Evolutionary conservation across 2,329 filamentous ascomycete species (phyloP).

Genomic region (Apiospora arundinis): DNA sequence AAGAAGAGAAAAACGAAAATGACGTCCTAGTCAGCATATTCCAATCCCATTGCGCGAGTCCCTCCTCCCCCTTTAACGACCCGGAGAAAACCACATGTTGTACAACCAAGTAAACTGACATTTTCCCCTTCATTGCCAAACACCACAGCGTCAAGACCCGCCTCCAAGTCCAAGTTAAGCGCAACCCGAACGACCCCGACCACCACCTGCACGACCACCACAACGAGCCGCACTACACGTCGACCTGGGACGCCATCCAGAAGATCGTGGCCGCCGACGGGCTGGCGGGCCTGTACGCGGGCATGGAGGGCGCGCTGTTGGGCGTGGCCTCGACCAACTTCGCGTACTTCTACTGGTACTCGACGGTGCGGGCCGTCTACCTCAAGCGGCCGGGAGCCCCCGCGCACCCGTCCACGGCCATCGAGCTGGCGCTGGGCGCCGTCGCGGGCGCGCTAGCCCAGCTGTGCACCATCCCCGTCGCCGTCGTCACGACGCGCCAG

Average conservation of each 20-base stretch:
- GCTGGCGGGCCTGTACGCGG: slow-evolving; percentile 81
- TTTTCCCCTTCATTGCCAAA: background rate
- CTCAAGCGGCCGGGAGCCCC: slow-evolving; percentile 52
- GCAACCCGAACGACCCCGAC: slow-evolving; percentile 51
- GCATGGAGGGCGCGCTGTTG: slow-evolving; percentile 83
- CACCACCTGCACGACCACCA: background rate
- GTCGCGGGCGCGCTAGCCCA: slow-evolving; percentile 90
- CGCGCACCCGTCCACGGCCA: slow-evolving; percentile 70
- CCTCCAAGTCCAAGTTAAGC: slow-evolving; percentile 91
- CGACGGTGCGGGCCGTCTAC: slow-evolving; percentile 83
- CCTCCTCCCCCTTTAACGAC: background rate
- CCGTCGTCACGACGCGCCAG: slow-evolving; percentile 93
- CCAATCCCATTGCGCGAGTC: slow-evolving; percentile 18
- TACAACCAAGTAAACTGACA: background rate
- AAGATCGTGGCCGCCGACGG: slow-evolving; percentile 87
- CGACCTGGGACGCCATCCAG: slow-evolving; percentile 84
- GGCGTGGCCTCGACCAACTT: slow-evolving; percentile 98
- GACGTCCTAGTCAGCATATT: background rate
- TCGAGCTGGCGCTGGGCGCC: slow-evolving; percentile 85
- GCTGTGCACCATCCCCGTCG: slow-evolving; percentile 94
- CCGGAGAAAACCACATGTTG: no score
- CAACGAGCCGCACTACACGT: slow-evolving; percentile 77
- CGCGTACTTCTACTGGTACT: slow-evolving; percentile 99
- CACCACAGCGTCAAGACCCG: slow-evolving; percentile 85
- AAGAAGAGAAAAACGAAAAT: background rate